Evolutionary conservation across 768 basidiomycete genomes (phyloP), one percentile per base, ranked within the genome.

Genomic region (Hydnum rufescens): DNA sequence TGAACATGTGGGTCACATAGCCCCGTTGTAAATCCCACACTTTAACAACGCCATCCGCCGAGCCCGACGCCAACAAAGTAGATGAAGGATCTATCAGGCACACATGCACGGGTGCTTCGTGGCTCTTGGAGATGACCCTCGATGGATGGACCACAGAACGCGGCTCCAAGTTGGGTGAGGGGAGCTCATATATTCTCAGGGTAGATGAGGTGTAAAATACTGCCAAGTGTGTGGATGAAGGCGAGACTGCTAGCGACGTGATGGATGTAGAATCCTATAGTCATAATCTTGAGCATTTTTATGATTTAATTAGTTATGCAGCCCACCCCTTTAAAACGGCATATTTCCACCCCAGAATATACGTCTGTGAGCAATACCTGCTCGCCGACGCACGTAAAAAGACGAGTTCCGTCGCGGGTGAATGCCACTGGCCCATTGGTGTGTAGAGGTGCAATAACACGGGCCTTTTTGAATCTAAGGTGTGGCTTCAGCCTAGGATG

Each of bases 31-130:
- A 78, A 63, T 95, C 82, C 90, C 90, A 97, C 5, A 99, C 87
- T 69, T 96, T 97, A 43, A 96, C 95, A 30, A 86, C 74, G 23
- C 95, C 93, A 58, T 99, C 95, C 4, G 93, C 88, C 6, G 93
- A 84, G 1, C 95, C 95, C 18, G 92, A 93, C 4, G 95, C 95
- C 57, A 96, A 74, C 58, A 93, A 82, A 1, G 83, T 80, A 1
- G 85, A 88, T 5, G 84, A 84, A 18, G 81, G 86, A 68, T 87
- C 92, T 13, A 76, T 66, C 57, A 73, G 76, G 61, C 85, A 86
- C 52, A 92, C 82, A 60, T 96, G 88, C 44, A 97, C 82, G 8
- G 95, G 93, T 3, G 90, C 83, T 51, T 90, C 84, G 60, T 99
- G 95, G 3, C 92, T 87, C 56, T 77, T 80, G 3, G 86, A 70